Conservation (phyloP, 306 rosid genomes). For the Arachis hypogaea region DNA sequence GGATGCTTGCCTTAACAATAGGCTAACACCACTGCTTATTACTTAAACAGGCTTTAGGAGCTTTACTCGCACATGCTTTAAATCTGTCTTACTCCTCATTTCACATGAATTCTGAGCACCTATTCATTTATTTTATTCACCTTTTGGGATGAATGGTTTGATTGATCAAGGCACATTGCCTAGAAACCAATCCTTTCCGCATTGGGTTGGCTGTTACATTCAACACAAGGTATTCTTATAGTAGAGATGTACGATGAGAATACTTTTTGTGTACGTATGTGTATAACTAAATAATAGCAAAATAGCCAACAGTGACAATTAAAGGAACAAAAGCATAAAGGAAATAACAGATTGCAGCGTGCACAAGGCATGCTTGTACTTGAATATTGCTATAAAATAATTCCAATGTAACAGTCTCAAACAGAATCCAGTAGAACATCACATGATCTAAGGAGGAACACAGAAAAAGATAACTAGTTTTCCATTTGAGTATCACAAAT, state of each 20-base stretch:
- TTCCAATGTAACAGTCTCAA: not conserved
- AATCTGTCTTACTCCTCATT: constrained; percentile 1
- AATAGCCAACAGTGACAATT: not conserved
- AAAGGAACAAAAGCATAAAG: constrained; percentile 27
- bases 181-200: not conserved
- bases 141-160: not conserved
- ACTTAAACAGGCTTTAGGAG: not conserved
- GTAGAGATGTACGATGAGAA: not conserved
- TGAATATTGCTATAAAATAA: not conserved
- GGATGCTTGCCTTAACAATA: constrained; percentile 43
- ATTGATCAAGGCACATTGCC: constrained; percentile 4
- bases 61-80: constrained; percentile 16
- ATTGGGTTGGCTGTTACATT: constrained; percentile 2
- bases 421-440: too few species aligned
- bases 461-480: constrained; percentile 3
- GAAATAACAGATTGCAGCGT: constrained; percentile 19
- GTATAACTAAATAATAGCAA: not conserved
- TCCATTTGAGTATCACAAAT: constrained; percentile 36
- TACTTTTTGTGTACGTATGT: not conserved
- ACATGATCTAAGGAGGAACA: too few species aligned
- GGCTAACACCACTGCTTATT: constrained; percentile 28
- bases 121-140: not conserved
- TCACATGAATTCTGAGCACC: constrained; percentile 20
- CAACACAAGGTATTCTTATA: not conserved
- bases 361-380: constrained; percentile 8